Evolutionary conservation across 495 filamentous ascomycete species (phyloP), one percentile per base, ranked within the genome.

Genomic region (Usnea hakonensis): DNA sequence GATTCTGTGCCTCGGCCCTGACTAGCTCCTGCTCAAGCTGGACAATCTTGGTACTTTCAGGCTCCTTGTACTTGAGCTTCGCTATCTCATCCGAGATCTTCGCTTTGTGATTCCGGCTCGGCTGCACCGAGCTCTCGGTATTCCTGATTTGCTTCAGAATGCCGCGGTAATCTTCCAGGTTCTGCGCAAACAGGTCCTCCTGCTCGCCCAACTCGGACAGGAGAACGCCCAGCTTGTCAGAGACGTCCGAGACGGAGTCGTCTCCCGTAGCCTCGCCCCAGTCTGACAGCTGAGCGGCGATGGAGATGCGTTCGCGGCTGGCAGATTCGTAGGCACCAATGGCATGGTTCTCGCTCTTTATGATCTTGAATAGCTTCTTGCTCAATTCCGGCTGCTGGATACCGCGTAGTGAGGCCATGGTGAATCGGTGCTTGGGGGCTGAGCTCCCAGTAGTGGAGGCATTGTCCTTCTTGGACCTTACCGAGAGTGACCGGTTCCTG

Each of bases 21-120:
- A 97, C 92, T 52, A 98, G 83, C 78, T 98, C 94, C 78, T 97
- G 93, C 80, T 98, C 94, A 46, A 97, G 78, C 33, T 83, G 87
- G 30, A 87, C 83, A 52, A 97, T 76, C 70, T 84, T 86, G 0
- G 87, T 74, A 66, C 84, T 91, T 62, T 83, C 78, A 1, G 93
- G 92, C 69, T 97, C 94, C 76, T 93, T 96, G 66, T 85, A 81
- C 78, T 91, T 96, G 62, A 96, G 76, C 74, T 85, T 87, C 62
- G 86, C 83, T 66, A 98, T 95, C 76, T 98, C 94, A 70, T 96
- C 93, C 13, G 85, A 76, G 54, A 97, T 84, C 81, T 90, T 95
- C 46, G 81, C 78, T 68, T 90, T 90, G 63, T 90, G 82, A 60
- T 96, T 91, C 58, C 94, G 79, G 64, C 85, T 89, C 48, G 94